Conservation (phyloP, 129 eudicot genomes). For the Logfia minima region DNA sequence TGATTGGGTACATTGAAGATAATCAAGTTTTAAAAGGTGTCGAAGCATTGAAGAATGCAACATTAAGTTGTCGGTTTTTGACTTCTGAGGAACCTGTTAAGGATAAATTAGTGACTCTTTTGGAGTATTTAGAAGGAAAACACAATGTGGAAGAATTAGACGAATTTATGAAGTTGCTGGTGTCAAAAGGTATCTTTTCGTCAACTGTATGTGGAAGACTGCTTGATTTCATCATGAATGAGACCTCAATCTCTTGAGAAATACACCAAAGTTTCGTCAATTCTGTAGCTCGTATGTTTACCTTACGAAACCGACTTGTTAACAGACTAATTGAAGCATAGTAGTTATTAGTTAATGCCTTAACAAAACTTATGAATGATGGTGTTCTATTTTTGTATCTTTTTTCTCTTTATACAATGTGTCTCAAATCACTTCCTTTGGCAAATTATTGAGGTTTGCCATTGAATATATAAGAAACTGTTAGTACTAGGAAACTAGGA, state of each 20-base stretch:
- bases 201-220: conserved; percentile 24
- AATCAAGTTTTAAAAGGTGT: conserved; percentile 44
- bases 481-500: too few relatives aligned
- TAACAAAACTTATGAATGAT: too few relatives aligned
- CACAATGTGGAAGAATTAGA: conserved; percentile 31
- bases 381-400: too few relatives aligned
- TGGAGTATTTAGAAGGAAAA: conserved; percentile 38
- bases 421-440: too few relatives aligned
- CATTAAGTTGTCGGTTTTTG: neutral
- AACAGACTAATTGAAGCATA: too few relatives aligned
- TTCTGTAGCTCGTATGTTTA: too few relatives aligned
- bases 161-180: conserved; percentile 22
- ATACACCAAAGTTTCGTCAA: too few relatives aligned
- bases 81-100: conserved; percentile 24
- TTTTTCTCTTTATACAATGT: too few relatives aligned
- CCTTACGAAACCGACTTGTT: too few relatives aligned
- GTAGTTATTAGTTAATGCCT: too few relatives aligned
- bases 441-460: too few relatives aligned
- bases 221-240: conserved; percentile 16
- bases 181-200: conserved; percentile 35
- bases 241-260: neutral
- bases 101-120: conserved; percentile 35
- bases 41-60: conserved; percentile 49
- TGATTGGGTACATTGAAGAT: conserved; percentile 42
- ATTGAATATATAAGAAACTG: too few relatives aligned